Conservation (phyloP, 306 rosid genomes). For the Sophora flavescens region DNA sequence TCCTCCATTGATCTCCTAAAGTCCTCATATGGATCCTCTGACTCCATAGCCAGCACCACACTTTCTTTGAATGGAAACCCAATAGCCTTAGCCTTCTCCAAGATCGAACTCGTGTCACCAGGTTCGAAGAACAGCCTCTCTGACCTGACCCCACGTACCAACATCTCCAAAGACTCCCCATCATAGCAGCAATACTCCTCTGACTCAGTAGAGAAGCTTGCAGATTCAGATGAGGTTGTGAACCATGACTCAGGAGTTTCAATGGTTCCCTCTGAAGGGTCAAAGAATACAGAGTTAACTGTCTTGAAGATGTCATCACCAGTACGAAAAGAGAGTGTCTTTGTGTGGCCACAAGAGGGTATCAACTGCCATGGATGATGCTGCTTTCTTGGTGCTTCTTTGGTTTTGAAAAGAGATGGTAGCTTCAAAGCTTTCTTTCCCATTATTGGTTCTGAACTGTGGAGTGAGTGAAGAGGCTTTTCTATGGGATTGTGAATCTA, state of each 20-base stretch:
- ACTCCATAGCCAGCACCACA: constrained; percentile 72
- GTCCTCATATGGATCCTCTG: constrained; percentile 74
- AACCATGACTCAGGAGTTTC: constrained; percentile 79
- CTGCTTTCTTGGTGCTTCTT: constrained; percentile 34
- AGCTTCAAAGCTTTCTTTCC: constrained; percentile 62
- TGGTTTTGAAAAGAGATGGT: constrained; percentile 59
- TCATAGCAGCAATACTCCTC: constrained; percentile 52
- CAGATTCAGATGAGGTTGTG: constrained; percentile 68
- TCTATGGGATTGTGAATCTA: constrained; percentile 45
- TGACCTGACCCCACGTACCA: constrained; percentile 67
- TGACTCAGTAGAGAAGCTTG: constrained; percentile 69
- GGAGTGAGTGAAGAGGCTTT: not conserved
- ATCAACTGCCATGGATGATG: constrained; percentile 57
- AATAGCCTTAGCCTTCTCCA: constrained; percentile 51
- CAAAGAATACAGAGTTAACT: constrained; percentile 71
- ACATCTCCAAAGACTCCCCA: constrained; percentile 58
- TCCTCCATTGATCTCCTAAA: constrained; percentile 87
- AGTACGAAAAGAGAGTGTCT: constrained; percentile 69
- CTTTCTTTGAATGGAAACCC: constrained; percentile 65
- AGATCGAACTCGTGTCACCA: constrained; percentile 64
- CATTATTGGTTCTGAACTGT: constrained; percentile 55
- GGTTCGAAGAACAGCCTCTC: constrained; percentile 87
- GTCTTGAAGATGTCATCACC: constrained; percentile 63
- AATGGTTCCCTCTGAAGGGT: constrained; percentile 34
- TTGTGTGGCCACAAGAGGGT: constrained; percentile 62